Base-by-base conservation (phyloP, 306 rosid species). In the Vigna mungo region DNA sequence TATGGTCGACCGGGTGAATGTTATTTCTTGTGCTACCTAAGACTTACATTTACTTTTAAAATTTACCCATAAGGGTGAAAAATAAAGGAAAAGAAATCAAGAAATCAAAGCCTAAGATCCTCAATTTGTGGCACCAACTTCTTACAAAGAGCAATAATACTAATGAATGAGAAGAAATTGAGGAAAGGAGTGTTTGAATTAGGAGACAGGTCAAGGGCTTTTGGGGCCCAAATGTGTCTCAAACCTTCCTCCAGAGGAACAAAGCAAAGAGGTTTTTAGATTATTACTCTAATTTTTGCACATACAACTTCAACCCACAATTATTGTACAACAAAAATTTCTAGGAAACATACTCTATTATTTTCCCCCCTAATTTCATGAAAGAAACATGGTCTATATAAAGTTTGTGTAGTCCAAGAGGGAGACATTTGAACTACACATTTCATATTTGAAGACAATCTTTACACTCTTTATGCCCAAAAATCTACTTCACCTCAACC, bases 381-480 rank as follows among this genome's bases (percentile, higher is more conserved):
- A 47, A 68, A 41, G 78, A 72, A 58, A 72, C 75, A 49, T 39
- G 7, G 18, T 47, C 53, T 77, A 60, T 69, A 36, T 54, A 78
- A 81, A 81, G 81, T 65, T 74, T 60, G 18, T 77, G 82, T 82
- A 71, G 82, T 71, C 75, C 75, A 55, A 47, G 79, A 53, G 58
- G 78, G 81, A 48, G 85, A 82, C 85, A 82, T 69, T 47, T 47
- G 81, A 62, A 62, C 79, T 63, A 34, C 71, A 70, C 44, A 76
- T 76, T 76, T 81, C 81, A 62, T 74, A 82, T 71, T 54, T 71
- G 82, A 76, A 76, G 85, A 71, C 85, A 82, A 70, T 80, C 3
- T 72, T 61, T 80, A 80, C 79, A 73, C 79, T 32, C 51, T 72
- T 59, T 13, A 37, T 73, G 79, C 47, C 75, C 62, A 69, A 76